These are phyloP conservation scores for Trichoderma brevicompactum DNA, from an alignment of 2,329 filamentous ascomycete genomes.

Conservation along the genomic window DNA sequence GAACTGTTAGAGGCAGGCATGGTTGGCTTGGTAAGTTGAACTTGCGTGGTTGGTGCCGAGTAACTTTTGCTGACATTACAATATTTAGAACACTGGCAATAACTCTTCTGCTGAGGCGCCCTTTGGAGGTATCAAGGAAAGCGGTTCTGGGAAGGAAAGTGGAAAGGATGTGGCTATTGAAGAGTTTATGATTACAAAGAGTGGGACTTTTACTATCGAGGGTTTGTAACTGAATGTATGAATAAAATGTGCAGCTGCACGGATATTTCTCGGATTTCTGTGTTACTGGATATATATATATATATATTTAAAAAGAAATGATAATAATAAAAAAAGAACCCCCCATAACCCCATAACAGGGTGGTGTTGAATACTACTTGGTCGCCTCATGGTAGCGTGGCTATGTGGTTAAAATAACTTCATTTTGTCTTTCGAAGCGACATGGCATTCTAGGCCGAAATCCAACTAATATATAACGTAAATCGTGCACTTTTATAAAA, in stretches of 20 bases:
- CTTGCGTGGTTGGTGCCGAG: not conserved
- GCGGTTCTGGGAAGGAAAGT: slow-evolving; percentile 52
- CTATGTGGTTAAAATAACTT: not conserved
- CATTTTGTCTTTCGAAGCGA: no score
- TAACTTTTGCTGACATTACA: not conserved
- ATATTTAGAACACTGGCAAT: slow-evolving; percentile 46
- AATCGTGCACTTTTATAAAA: no score
- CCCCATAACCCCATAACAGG: no score
- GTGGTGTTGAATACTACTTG: no score
- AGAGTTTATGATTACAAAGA: slow-evolving; percentile 53
- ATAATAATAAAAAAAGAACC: no score
- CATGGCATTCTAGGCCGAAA: no score
- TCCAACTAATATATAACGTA: no score
- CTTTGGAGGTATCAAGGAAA: slow-evolving; percentile 55
- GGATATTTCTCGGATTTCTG: not conserved
- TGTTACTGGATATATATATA: no score
- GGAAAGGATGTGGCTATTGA: slow-evolving; percentile 54
- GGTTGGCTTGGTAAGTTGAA: slow-evolving; percentile 43
- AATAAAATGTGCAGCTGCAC: not conserved
- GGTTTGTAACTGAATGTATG: slow-evolving; percentile 22
- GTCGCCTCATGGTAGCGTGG: not conserved
- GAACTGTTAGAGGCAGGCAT: slow-evolving; percentile 54
- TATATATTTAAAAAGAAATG: no score
- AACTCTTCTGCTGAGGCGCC: slow-evolving; percentile 50
- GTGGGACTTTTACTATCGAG: slow-evolving; percentile 49